phyloP scores from a whole-genome alignment of 768 basidiomycete species.

The Macrolepiota albuminosa region DNA sequence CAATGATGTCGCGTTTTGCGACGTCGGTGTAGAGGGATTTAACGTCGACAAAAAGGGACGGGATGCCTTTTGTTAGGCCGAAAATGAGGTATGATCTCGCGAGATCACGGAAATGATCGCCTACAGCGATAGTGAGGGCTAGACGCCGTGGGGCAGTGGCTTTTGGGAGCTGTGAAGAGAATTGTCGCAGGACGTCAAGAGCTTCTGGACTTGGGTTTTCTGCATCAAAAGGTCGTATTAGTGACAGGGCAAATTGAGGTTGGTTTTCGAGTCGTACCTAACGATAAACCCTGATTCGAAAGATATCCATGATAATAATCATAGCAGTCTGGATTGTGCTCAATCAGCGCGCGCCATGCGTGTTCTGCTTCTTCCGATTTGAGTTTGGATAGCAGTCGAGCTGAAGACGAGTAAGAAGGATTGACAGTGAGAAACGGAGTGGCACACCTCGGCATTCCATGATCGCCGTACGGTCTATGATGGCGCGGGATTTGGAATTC shows the following conservation, averaged over 20 bases:
- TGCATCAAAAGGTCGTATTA: slow-evolving; percentile 24
- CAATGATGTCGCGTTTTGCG: slow-evolving; percentile 62
- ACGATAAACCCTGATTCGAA: slow-evolving; percentile 53
- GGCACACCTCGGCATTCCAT: slow-evolving; percentile 61
- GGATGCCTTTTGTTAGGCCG: slow-evolving; percentile 80
- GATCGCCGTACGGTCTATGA: slow-evolving; percentile 68
- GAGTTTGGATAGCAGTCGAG: slow-evolving; percentile 71
- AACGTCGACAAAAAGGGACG: slow-evolving; percentile 89
- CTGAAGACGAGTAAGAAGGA: slow-evolving; percentile 32
- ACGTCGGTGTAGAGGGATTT: slow-evolving; percentile 74
- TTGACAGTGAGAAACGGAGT: not conserved
- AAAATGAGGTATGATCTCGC: slow-evolving; percentile 62
- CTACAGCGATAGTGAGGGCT: slow-evolving; percentile 61
- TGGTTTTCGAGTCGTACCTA: slow-evolving; percentile 41
- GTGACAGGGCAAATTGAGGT: not conserved
- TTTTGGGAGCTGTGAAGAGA: slow-evolving; percentile 58
- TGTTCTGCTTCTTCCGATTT: slow-evolving; percentile 68
- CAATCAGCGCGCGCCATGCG: slow-evolving; percentile 76
- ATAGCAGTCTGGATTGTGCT: slow-evolving; percentile 80
- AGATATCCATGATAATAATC: slow-evolving; percentile 79
- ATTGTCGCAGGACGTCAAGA: slow-evolving; percentile 51
- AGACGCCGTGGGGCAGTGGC: slow-evolving; percentile 72
- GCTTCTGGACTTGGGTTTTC: slow-evolving; percentile 50
- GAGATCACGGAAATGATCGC: slow-evolving; percentile 63
- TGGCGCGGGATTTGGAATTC: slow-evolving; percentile 55